phyloP scores from a whole-genome alignment of 2,329 filamentous ascomycete species.

The Cladosporium sp. region DNA sequence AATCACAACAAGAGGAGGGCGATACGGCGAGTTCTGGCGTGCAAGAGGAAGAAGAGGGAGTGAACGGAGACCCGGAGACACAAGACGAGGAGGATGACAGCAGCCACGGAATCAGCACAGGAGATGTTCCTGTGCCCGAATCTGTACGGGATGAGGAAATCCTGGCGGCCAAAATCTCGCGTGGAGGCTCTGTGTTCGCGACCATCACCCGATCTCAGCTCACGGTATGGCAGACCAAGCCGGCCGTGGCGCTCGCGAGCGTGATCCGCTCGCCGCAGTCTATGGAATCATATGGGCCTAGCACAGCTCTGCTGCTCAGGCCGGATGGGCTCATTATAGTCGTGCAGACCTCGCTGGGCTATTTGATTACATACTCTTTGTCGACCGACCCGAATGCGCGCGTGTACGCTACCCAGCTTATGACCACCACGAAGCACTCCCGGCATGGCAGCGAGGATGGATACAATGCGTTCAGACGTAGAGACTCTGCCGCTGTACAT shows the following conservation, averaged over 20 bases:
- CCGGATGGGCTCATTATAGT: constrained; percentile 92
- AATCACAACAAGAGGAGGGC: constrained; percentile 19
- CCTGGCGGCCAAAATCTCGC: constrained; percentile 72
- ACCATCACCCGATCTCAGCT: constrained; percentile 82
- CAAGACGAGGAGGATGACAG: neutral
- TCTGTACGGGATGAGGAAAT: constrained; percentile 50
- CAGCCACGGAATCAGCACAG: neutral
- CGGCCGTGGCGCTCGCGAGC: constrained; percentile 82
- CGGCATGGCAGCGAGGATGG: constrained; percentile 52
- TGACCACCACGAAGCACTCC: constrained; percentile 50
- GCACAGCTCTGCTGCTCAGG: constrained; percentile 79
- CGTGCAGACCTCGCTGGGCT: constrained; percentile 81
- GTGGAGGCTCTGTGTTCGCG: constrained; percentile 80
- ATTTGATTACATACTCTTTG: constrained; percentile 90
- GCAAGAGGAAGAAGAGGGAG: constrained; percentile 13
- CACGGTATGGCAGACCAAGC: constrained; percentile 95
- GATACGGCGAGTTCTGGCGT: constrained; percentile 8
- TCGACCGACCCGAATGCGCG: constrained; percentile 78
- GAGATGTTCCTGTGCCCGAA: neutral
- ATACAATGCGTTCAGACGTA: constrained; percentile 30
- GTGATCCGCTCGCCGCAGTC: constrained; percentile 81
- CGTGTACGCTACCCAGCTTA: constrained; percentile 82
- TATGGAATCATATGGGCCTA: constrained; percentile 78
- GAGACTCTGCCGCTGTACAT: constrained; percentile 32
- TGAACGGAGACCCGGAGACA: neutral